Base-by-base conservation (phyloP, 139 green algal genomes). In the Asterochloris erici region DNA sequence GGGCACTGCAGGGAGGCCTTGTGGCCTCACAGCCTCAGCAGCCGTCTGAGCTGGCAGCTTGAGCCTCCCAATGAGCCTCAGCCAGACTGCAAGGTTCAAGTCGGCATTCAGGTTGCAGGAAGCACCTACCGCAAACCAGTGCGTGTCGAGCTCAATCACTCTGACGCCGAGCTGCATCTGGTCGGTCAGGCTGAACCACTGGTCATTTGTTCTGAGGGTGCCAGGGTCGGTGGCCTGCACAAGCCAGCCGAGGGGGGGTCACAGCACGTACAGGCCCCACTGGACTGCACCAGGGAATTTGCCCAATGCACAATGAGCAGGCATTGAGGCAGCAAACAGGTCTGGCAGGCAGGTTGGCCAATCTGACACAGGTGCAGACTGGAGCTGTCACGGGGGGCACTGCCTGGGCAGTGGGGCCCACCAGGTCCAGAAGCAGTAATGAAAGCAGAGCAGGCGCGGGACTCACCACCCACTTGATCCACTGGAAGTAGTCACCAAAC, bases 101-200 rank as follows among this genome's bases (percentile, higher is more conserved):
- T 6, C 6, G 6, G 38, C 38, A 54, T 54, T 2, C 38, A 54
- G 6, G 6, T 54, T 54, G 38, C 6, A 54, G 38, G 38, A 54
- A 6, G 21, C 28, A 47, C 47, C 62, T 76, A 92, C 91, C 83
- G 88, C 83, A 26, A 95, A 88, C 86, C 88, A 95, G 87, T 96
- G 93, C 0, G 90, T 91, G 79, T 96, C 93, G n/a, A 96, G 86
- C 86, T 96, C 93, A 66, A 96, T 17, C 1, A 88, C 29, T 0
- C 93, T 88, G 23, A 95, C 92, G 0, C 93, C 93, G 81, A 96
- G 70, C 77, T 92, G 92, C 14, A 96, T 84, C 81, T 96, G 93
- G 81, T 95, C 92, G 1, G 93, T 94, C 38, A 94, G 78, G 68
- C 85, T 93, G 26, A 96, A 82, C 75, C 76, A 89, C 62, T 96